Conservation (phyloP, 1,284 basidiomycete species). For the Uromyces viciae-fabae region DNA sequence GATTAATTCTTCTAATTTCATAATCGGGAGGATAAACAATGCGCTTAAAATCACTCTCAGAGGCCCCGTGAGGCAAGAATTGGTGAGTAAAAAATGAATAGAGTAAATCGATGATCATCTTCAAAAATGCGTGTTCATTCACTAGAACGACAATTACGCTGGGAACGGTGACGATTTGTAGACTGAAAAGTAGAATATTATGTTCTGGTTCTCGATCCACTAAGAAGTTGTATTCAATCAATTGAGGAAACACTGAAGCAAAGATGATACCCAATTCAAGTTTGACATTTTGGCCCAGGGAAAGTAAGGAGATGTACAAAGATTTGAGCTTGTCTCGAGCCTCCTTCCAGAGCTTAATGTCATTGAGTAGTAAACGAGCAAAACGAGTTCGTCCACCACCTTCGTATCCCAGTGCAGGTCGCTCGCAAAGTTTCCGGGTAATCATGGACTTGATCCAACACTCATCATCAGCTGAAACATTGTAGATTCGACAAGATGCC, state of each 20-base stretch:
- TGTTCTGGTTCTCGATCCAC: slow-evolving; percentile 88
- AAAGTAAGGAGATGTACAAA: slow-evolving; percentile 73
- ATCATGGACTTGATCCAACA: slow-evolving; percentile 60
- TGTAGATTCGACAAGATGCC: slow-evolving; percentile 61
- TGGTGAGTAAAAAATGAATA: slow-evolving; percentile 84
- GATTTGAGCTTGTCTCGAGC: slow-evolving; percentile 74
- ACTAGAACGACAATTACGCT: slow-evolving; percentile 75
- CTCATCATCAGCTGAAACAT: slow-evolving; percentile 61
- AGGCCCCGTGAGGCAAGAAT: slow-evolving; percentile 56
- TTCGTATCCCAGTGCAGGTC: slow-evolving; percentile 34
- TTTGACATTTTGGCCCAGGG: slow-evolving; percentile 70
- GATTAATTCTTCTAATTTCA: slow-evolving; percentile 61
- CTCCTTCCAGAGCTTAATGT: slow-evolving; percentile 76
- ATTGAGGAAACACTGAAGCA: slow-evolving; percentile 74
- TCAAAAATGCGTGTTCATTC: slow-evolving; percentile 69
- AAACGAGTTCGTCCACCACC: slow-evolving; percentile 58
- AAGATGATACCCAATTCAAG: slow-evolving; percentile 74
- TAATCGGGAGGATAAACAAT: slow-evolving; percentile 57
- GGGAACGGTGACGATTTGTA: slow-evolving; percentile 84
- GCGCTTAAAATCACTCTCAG: slow-evolving; percentile 62
- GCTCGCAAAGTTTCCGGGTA: slow-evolving; percentile 26
- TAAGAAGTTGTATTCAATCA: slow-evolving; percentile 83
- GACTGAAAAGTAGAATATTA: slow-evolving; percentile 76
- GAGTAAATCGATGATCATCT: slow-evolving; percentile 73
- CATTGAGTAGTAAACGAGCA: slow-evolving; percentile 72